These are phyloP conservation scores for Graphilbum fragrans DNA, from an alignment of 2,329 filamentous ascomycete species.

Conservation along the genomic window DNA sequence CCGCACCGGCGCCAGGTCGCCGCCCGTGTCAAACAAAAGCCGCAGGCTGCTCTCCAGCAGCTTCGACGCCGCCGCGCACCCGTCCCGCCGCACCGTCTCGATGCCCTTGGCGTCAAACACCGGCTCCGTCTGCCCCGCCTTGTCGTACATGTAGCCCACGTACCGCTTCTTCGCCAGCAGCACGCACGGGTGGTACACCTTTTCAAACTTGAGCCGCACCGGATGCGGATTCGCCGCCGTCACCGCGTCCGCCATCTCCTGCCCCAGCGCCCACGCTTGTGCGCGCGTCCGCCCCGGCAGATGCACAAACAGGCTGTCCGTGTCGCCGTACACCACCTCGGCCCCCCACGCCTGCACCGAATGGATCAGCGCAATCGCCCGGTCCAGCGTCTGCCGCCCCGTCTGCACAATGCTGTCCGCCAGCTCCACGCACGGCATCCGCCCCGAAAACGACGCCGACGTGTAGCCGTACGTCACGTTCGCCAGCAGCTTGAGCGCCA, in stretches of 20 bases:
- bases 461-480: slow-evolving; percentile 99
- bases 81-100: slow-evolving; percentile 90
- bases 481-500: slow-evolving; percentile 91
- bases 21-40: slow-evolving; percentile 65
- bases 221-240: slow-evolving; percentile 85
- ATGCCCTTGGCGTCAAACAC: slow-evolving; percentile 98
- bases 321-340: slow-evolving; percentile 96
- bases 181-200: slow-evolving; percentile 92
- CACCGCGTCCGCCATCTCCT: slow-evolving; percentile 79
- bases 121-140: slow-evolving; percentile 58
- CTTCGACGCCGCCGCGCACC: slow-evolving; percentile 90
- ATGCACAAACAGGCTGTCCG: slow-evolving; percentile 86
- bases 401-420: slow-evolving; percentile 98
- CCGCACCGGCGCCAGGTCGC: neutral
- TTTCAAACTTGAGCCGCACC: slow-evolving; percentile 95
- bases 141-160: slow-evolving; percentile 95
- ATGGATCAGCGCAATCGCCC: slow-evolving; percentile 86
- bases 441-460: slow-evolving; percentile 88
- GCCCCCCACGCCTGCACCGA: slow-evolving; percentile 79
- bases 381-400: slow-evolving; percentile 85
- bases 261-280: slow-evolving; percentile 83
- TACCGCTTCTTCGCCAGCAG: slow-evolving; percentile 95
- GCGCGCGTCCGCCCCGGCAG: slow-evolving; percentile 77
- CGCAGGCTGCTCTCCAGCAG: slow-evolving; percentile 89
- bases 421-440: slow-evolving; percentile 97